Percentiles rank a stretch among this genome's conserved stretches.
Conservation (phyloP, 106 monocot species). For the Dendrobium catenatum region DNA sequence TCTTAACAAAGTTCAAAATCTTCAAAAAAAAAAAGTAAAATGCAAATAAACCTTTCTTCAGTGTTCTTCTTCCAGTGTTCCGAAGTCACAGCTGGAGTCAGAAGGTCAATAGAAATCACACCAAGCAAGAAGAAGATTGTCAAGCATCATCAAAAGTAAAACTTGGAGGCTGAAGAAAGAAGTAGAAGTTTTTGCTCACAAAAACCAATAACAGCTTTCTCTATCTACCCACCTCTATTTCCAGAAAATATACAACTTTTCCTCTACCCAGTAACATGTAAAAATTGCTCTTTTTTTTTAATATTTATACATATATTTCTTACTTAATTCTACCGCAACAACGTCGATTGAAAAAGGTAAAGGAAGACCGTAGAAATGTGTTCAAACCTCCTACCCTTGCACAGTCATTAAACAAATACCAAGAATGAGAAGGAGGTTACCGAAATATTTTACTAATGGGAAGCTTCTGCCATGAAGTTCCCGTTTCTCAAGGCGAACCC, state of each 20-base stretch:
- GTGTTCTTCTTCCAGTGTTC: not conserved
- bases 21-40: not conserved
- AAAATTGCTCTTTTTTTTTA: not conserved
- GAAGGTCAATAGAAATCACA: not conserved
- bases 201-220: too few relatives aligned
- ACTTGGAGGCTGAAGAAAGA: not conserved
- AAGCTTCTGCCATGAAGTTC: not conserved
- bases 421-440: not conserved
- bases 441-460: not conserved
- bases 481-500: too few relatives aligned
- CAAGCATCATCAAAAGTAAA: not conserved
- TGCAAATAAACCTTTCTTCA: not conserved
- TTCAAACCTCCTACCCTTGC: not conserved
- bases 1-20: not conserved
- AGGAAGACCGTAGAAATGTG: not conserved
- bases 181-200: not conserved
- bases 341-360: not conserved
- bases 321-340: not conserved
- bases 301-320: too few relatives aligned
- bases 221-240: not conserved
- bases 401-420: not conserved
- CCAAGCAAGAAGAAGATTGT: not conserved
- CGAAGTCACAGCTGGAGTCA: not conserved
- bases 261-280: not conserved
- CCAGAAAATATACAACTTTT: not conserved